Conservation (phyloP, 202 grass and related monocot species). For the Panicum hallii region DNA sequence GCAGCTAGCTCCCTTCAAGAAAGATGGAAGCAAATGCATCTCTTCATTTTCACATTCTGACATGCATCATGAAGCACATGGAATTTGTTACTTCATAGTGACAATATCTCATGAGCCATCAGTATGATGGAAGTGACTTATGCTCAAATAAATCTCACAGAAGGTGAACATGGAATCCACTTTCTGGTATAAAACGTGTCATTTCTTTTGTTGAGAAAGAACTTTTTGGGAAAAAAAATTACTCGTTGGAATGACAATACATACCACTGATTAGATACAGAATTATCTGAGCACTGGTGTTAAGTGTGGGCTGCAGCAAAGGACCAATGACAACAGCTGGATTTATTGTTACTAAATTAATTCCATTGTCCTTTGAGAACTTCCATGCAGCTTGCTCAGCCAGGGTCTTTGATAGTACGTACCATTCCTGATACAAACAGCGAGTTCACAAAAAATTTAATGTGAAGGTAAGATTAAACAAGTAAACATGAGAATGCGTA, state of each 20-base stretch:
- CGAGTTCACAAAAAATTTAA: neutral
- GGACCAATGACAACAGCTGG: constrained; percentile 64
- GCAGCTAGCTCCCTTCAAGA: neutral
- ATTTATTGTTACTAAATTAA: constrained; percentile 64
- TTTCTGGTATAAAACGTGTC: neutral
- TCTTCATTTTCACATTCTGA: neutral
- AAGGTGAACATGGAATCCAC: neutral
- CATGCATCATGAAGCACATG: neutral
- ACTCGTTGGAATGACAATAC: neutral
- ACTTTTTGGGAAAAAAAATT: neutral
- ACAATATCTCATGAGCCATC: neutral
- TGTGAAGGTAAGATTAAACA: neutral
- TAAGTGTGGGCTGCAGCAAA: constrained; percentile 73
- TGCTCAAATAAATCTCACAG: neutral
- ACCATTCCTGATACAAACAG: constrained; percentile 61
- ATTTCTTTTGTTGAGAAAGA: neutral
- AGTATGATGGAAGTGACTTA: neutral
- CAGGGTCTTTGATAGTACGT: constrained; percentile 67
- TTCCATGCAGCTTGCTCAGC: constrained; percentile 69
- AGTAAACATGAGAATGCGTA: neutral
- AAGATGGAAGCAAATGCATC: neutral
- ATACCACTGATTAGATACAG: constrained; percentile 65
- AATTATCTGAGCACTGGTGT: constrained; percentile 43
- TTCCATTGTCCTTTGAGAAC: constrained; percentile 65
- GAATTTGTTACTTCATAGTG: neutral